Evolutionary conservation across 108 stramenopile genomes (phyloP).

Genomic region (Stephanodiscus triporus): DNA sequence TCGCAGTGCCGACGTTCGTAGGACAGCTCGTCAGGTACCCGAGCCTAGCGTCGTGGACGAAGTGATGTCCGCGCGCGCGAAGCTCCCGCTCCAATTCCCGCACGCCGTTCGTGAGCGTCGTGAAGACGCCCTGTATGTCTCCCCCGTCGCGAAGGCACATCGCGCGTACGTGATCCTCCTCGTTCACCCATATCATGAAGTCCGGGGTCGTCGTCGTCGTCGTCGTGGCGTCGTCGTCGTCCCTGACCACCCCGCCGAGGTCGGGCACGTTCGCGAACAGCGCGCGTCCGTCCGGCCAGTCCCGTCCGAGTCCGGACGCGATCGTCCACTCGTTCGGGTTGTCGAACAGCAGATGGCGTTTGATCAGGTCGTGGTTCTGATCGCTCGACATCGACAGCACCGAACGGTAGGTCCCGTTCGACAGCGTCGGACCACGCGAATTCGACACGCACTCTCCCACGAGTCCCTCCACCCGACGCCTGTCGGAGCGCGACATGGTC

Average conservation of each 20-base stretch:
- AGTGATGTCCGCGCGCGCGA: constrained; percentile 57
- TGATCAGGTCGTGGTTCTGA: constrained; percentile 77
- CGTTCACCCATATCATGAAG: constrained; percentile 91
- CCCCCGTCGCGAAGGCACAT: constrained; percentile 87
- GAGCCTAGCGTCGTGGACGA: constrained; percentile 56
- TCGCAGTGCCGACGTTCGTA: constrained; percentile 86
- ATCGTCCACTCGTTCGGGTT: constrained; percentile 86
- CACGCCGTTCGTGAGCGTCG: constrained; percentile 60
- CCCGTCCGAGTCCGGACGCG: constrained; percentile 72
- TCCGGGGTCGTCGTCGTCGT: constrained; percentile 62
- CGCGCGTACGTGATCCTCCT: constrained; percentile 91
- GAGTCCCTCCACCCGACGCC: constrained; percentile 57
- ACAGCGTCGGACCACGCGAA: constrained; percentile 34
- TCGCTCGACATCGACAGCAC: constrained; percentile 84
- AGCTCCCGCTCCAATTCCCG: constrained; percentile 62
- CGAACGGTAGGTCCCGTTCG: constrained; percentile 66
- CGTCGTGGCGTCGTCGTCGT: too few relatives aligned
- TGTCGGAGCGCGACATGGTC: constrained; percentile 63
- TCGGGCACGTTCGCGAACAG: constrained; percentile 60
- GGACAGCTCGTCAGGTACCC: constrained; percentile 87
- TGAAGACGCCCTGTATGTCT: constrained; percentile 89
- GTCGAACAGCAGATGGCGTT: constrained; percentile 79
- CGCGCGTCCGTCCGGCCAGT: constrained; percentile 91
- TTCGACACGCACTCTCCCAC: constrained; percentile 59
- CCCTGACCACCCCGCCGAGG: too few relatives aligned